A percentile compares a stretch with the other conserved stretches of the same genome.
Evolutionary conservation across 2,329 filamentous ascomycete species (phyloP).

Genomic region (Colletotrichum limetticola): DNA sequence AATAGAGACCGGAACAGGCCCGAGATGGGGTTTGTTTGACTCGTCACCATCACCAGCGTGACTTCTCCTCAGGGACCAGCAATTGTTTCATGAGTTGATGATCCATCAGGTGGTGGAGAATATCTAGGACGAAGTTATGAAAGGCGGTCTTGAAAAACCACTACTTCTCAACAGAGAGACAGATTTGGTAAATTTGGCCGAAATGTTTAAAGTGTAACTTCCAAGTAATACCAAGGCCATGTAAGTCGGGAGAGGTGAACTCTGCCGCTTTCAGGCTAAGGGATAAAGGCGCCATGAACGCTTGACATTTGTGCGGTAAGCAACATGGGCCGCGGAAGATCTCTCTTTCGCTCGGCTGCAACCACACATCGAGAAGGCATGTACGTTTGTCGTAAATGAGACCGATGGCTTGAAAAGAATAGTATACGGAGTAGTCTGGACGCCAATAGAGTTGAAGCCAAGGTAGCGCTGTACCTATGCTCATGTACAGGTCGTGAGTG

Average conservation of each 20-base stretch:
- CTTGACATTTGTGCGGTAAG: constrained; percentile 9
- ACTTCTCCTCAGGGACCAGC: not conserved
- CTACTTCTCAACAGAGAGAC: not conserved
- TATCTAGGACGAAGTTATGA: constrained; percentile 1
- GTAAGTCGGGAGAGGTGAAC: not conserved
- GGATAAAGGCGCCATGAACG: constrained; percentile 10
- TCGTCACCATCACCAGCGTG: not conserved
- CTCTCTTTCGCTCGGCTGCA: constrained; percentile 14
- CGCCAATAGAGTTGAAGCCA: not conserved
- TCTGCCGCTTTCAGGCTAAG: constrained; percentile 13
- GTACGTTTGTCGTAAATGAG: constrained; percentile 2
- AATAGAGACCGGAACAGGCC: not conserved
- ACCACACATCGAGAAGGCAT: not conserved
- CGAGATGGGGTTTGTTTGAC: not conserved
- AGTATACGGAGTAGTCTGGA: not conserved
- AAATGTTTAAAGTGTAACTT: not conserved
- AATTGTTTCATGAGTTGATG: constrained; percentile 11
- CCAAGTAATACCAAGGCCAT: not conserved
- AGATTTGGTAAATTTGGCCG: constrained; percentile 10
- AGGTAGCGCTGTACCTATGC: not conserved
- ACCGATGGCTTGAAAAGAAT: not conserved
- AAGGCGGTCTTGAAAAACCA: not conserved
- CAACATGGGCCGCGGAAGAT: constrained; percentile 25
- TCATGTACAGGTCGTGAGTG: not conserved
- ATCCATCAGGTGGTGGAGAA: constrained; percentile 18